Evolutionary conservation across 2,329 filamentous ascomycete species (phyloP).

Genomic region (Beauveria bassiana): DNA sequence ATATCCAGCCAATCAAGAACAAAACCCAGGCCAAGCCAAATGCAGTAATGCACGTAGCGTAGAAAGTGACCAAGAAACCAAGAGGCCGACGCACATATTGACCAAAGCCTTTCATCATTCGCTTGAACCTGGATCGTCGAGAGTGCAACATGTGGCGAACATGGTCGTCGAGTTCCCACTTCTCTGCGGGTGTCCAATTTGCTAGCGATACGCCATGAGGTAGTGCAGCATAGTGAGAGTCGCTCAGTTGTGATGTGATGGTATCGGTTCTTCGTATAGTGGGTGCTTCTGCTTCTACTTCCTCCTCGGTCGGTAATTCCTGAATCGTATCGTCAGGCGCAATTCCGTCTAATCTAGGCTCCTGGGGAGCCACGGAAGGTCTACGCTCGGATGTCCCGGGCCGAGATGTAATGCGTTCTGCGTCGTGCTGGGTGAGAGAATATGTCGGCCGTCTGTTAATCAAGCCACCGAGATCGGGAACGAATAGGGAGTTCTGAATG

Average conservation of each 20-base stretch:
- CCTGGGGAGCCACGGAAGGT: background rate
- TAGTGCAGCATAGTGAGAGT: conserved; percentile 69
- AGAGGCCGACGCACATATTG: conserved; percentile 71
- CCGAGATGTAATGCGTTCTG: conserved; percentile 5
- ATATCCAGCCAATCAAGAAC: conserved; percentile 88
- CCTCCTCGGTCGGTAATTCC: conserved; percentile 17
- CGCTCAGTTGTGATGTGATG: conserved; percentile 60
- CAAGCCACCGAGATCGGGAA: conserved; percentile 69
- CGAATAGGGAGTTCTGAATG: conserved; percentile 81
- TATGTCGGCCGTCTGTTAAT: conserved; percentile 76
- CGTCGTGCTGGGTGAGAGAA: conserved; percentile 48
- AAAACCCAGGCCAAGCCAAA: conserved; percentile 85
- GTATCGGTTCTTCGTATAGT: conserved; percentile 40
- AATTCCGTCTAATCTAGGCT: conserved; percentile 16
- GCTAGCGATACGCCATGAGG: conserved; percentile 66
- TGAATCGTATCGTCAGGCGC: conserved; percentile 17
- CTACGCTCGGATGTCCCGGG: conserved; percentile 1
- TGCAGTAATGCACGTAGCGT: conserved; percentile 73
- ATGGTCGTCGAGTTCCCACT: conserved; percentile 72
- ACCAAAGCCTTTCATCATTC: conserved; percentile 69
- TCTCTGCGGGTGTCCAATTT: conserved; percentile 68
- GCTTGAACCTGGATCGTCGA: conserved; percentile 69
- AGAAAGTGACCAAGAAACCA: conserved; percentile 76
- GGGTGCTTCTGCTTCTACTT: conserved; percentile 14
- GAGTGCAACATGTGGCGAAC: conserved; percentile 86